Conservation (phyloP, 352 stramenopile genomes). For the Globisporangium paroecandrum region DNA sequence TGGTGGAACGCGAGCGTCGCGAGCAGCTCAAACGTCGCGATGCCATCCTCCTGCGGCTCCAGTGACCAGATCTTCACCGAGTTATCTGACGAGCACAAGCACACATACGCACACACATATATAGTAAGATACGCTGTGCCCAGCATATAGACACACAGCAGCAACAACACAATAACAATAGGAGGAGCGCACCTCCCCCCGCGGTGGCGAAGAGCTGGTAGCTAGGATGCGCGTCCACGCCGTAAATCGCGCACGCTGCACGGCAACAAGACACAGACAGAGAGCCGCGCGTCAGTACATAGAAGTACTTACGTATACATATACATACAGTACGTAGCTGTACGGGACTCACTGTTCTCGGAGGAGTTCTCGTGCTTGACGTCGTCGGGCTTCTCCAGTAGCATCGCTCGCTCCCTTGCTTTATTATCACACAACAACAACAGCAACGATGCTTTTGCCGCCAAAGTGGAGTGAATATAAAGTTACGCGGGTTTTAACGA, state of each 20-base stretch:
- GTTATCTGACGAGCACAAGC: slow-evolving; percentile 40
- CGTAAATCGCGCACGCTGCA: slow-evolving; percentile 78
- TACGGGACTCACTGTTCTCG: slow-evolving; percentile 41
- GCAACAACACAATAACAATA: background rate
- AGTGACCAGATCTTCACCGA: slow-evolving; percentile 85
- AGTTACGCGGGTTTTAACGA: background rate
- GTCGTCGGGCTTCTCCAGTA: slow-evolving; percentile 77
- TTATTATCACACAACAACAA: background rate
- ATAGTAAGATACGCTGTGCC: background rate
- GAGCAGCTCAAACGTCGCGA: slow-evolving; percentile 75
- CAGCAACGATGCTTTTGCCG: background rate
- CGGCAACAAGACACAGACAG: slow-evolving; percentile 8
- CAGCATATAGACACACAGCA: background rate
- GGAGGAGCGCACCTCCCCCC: slow-evolving; percentile 42
- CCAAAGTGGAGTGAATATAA: background rate
- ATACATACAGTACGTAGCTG: background rate
- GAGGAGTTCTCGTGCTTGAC: slow-evolving; percentile 76
- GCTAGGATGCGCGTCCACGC: slow-evolving; percentile 77
- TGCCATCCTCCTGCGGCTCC: slow-evolving; percentile 24
- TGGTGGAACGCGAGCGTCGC: slow-evolving; percentile 80
- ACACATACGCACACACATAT: background rate
- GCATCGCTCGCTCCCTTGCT: slow-evolving; percentile 34
- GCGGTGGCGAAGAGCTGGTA: slow-evolving; percentile 72
- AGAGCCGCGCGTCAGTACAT: background rate
- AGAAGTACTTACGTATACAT: background rate